These are phyloP conservation scores for Colletotrichum endophyticum DNA, from an alignment of 2,329 filamentous ascomycete genomes.

Conservation along the genomic window DNA sequence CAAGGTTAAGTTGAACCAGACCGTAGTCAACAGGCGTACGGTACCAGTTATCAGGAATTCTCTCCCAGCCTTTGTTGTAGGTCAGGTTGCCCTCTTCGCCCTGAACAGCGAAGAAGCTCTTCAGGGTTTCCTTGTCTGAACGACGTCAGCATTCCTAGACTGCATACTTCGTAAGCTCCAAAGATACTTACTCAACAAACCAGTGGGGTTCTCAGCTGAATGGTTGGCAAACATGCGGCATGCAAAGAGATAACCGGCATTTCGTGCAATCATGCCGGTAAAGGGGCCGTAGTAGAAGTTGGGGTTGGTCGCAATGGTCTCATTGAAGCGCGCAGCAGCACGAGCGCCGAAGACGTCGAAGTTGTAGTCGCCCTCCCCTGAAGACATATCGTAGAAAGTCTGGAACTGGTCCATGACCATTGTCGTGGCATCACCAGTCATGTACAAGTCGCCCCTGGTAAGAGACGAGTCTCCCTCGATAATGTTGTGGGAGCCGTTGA, in stretches of 20 bases:
- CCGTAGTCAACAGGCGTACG: constrained; percentile 46
- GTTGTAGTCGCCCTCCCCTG: constrained; percentile 25
- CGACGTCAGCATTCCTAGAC: background rate
- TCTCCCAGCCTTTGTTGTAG: constrained; percentile 53
- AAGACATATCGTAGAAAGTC: constrained; percentile 34
- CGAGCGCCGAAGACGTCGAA: constrained; percentile 47
- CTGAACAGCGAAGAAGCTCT: constrained; percentile 52
- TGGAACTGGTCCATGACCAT: constrained; percentile 58
- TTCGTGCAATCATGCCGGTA: constrained; percentile 52
- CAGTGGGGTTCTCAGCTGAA: constrained; percentile 41
- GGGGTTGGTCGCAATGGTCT: constrained; percentile 55
- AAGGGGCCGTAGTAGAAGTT: constrained; percentile 60
- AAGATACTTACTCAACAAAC: constrained; percentile 17
- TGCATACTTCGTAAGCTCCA: background rate
- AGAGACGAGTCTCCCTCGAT: constrained; percentile 59
- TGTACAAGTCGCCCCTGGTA: constrained; percentile 58
- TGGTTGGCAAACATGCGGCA: constrained; percentile 49
- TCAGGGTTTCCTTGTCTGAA: constrained; percentile 40
- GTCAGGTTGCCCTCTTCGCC: constrained; percentile 41
- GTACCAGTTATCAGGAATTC: constrained; percentile 60
- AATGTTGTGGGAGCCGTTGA: constrained; percentile 58
- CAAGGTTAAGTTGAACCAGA: constrained; percentile 43
- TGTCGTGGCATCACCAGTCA: constrained; percentile 51
- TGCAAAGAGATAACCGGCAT: constrained; percentile 52
- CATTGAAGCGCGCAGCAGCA: constrained; percentile 47